A percentile compares a stretch with the other conserved stretches of the same genome.
phyloP scores from a whole-genome alignment of 2,329 filamentous ascomycete genomes.

The Magnaporthales sp. region DNA sequence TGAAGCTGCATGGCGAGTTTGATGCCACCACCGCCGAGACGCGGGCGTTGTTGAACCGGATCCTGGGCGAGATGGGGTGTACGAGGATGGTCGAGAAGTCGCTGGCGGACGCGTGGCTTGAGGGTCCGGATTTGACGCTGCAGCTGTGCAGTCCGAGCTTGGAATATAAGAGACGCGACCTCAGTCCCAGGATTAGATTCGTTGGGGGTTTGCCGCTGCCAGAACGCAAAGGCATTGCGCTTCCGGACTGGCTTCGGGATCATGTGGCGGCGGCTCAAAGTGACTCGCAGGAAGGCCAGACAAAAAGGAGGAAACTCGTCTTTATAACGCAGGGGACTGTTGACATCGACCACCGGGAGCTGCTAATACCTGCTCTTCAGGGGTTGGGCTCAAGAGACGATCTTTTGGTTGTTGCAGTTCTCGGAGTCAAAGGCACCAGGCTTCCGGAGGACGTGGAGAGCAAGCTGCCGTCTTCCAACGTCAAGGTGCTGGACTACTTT shows the following conservation, averaged over 20 bases:
- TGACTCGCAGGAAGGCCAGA: background rate
- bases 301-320: constrained; percentile 26
- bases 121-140: constrained; percentile 22
- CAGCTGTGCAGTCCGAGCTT: constrained; percentile 29
- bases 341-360: constrained; percentile 25
- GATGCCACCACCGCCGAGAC: background rate
- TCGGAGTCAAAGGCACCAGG: constrained; percentile 4
- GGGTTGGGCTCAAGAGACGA: constrained; percentile 32
- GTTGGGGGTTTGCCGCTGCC: constrained; percentile 29
- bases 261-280: background rate
- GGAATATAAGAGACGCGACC: constrained; percentile 27
- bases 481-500: constrained; percentile 35
- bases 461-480: constrained; percentile 19
- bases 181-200: constrained; percentile 30
- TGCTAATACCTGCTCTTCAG: constrained; percentile 34
- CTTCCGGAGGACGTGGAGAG: constrained; percentile 1
- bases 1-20: constrained; percentile 1
- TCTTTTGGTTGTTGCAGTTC: constrained; percentile 21
- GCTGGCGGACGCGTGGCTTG: background rate
- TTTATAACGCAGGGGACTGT: constrained; percentile 40
- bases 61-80: constrained; percentile 2
- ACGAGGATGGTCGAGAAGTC: constrained; percentile 17
- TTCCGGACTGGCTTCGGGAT: constrained; percentile 20
- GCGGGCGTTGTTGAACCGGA: background rate
- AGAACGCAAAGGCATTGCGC: constrained; percentile 28